Percentiles rank a stretch among this genome's conserved stretches.
phyloP scores from a whole-genome alignment of 805 yeast species.

The Yarrowia sp. region DNA sequence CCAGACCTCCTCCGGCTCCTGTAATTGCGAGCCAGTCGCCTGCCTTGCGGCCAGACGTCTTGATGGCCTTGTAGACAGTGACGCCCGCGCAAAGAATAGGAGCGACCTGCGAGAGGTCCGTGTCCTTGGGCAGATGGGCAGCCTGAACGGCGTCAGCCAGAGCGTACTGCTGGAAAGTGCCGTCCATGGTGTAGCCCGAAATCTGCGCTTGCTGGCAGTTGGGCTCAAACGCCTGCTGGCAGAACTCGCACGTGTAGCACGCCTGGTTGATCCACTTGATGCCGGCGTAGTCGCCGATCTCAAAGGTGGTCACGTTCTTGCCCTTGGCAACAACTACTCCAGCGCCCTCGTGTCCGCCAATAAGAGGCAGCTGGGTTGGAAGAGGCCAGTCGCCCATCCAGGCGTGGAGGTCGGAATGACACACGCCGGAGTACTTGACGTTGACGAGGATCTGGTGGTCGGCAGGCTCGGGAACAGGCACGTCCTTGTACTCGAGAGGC shows the following conservation, averaged over 20 bases:
- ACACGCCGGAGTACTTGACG: conserved; percentile 85
- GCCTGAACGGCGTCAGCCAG: conserved; percentile 87
- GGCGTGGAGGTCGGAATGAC: conserved; percentile 92
- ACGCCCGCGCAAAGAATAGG: conserved; percentile 91
- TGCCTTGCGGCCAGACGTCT: conserved; percentile 66
- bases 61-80: conserved; percentile 86
- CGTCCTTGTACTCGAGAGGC: conserved; percentile 61
- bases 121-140: conserved; percentile 68
- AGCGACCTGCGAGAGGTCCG: conserved; percentile 71
- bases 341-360: conserved; percentile 90
- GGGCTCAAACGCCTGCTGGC: conserved; percentile 64
- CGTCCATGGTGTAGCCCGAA: conserved; percentile 87
- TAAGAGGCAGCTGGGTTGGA: conserved; percentile 67
- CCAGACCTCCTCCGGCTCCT: conserved; percentile 81
- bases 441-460: conserved; percentile 75
- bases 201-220: conserved; percentile 64
- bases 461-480: conserved; percentile 77
- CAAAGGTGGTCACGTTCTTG: conserved; percentile 62
- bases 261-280: conserved; percentile 81
- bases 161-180: conserved; percentile 87
- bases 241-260: conserved; percentile 73
- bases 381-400: conserved; percentile 94
- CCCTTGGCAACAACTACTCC: conserved; percentile 82
- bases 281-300: conserved; percentile 80
- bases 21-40: conserved; percentile 76